Percentiles rank a stretch among this genome's conserved stretches.
phyloP scores from a whole-genome alignment of 2,329 filamentous ascomycete genomes.

The Fusarium papillatum region DNA sequence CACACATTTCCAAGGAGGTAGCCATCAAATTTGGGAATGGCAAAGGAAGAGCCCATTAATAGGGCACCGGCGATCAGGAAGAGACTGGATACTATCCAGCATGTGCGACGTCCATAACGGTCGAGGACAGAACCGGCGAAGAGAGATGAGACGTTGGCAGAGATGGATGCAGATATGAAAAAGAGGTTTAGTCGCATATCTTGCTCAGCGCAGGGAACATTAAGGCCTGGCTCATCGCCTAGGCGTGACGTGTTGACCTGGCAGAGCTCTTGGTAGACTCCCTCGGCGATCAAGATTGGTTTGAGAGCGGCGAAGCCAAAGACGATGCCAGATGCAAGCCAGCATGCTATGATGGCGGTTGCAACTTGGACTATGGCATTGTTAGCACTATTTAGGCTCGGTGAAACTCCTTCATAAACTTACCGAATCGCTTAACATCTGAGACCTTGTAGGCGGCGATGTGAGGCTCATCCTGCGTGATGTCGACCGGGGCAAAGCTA shows the following conservation, averaged over 20 bases:
- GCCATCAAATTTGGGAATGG: conserved; percentile 76
- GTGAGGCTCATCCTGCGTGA: conserved; percentile 43
- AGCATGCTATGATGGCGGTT: conserved; percentile 78
- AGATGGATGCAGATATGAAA: conserved; percentile 91
- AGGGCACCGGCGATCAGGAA: conserved; percentile 77
- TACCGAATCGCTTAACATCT: conserved; percentile 42
- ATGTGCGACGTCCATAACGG: conserved; percentile 81
- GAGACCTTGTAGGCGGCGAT: conserved; percentile 49
- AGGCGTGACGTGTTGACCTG: conserved; percentile 31
- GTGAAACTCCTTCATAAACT: neutral
- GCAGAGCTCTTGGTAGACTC: conserved; percentile 78
- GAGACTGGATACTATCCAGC: conserved; percentile 78
- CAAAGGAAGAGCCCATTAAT: conserved; percentile 78
- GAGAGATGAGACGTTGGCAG: conserved; percentile 86
- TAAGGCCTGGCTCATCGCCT: conserved; percentile 46
- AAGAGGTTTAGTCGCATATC: conserved; percentile 81
- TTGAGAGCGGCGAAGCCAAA: conserved; percentile 90
- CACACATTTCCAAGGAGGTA: conserved; percentile 81
- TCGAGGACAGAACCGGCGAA: conserved; percentile 89
- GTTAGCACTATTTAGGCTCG: neutral
- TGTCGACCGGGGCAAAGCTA: conserved; percentile 44
- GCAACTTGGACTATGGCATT: conserved; percentile 72
- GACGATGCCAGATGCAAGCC: conserved; percentile 82
- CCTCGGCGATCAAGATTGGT: conserved; percentile 81
- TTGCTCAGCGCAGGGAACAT: conserved; percentile 59